Percentiles rank a stretch among this genome's conserved stretches.
Conservation (phyloP, 768 basidiomycete species). For the Cystofilobasidium bisporidii region DNA sequence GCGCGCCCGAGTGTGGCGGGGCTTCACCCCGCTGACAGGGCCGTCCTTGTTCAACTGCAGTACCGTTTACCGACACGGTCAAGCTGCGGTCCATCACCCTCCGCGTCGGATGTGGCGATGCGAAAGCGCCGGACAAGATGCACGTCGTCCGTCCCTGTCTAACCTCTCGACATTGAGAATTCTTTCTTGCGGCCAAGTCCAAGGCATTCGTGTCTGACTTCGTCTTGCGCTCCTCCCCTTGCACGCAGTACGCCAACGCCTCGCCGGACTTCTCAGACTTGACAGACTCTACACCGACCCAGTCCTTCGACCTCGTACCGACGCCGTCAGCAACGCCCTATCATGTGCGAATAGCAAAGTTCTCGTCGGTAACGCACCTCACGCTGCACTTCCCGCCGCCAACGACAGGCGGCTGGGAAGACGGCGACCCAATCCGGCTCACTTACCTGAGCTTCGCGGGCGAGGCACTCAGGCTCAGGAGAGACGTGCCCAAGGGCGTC, state of each 20-base stretch:
- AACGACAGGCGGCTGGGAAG: slow-evolving; percentile 2
- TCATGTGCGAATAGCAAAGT: slow-evolving; percentile 24
- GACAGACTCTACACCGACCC: slow-evolving; percentile 7
- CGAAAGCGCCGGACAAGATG: slow-evolving; percentile 12
- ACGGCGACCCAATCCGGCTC: slow-evolving; percentile 12
- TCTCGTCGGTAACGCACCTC: slow-evolving; percentile 25
- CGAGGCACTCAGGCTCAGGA: slow-evolving; percentile 14
- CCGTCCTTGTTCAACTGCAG: not conserved
- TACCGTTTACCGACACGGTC: slow-evolving; percentile 22
- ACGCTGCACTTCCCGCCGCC: slow-evolving; percentile 25
- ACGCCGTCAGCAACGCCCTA: slow-evolving; percentile 10
- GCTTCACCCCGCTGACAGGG: not conserved
- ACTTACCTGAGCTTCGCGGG: slow-evolving; percentile 16
- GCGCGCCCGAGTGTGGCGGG: not conserved
- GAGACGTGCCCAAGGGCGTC: slow-evolving; percentile 22
- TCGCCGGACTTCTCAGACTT: slow-evolving; percentile 26
- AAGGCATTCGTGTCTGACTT: not conserved
- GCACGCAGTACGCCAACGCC: slow-evolving; percentile 24
- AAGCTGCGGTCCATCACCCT: slow-evolving; percentile 24
- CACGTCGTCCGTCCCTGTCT: slow-evolving; percentile 17
- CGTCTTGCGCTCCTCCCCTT: not conserved
- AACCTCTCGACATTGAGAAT: too few relatives aligned
- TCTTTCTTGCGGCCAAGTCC: not conserved
- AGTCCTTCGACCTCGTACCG: slow-evolving; percentile 16
- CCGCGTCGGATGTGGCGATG: slow-evolving; percentile 1